Evolutionary conservation across 768 basidiomycete genomes (phyloP).

Genomic region (Dioszegia crocea): DNA sequence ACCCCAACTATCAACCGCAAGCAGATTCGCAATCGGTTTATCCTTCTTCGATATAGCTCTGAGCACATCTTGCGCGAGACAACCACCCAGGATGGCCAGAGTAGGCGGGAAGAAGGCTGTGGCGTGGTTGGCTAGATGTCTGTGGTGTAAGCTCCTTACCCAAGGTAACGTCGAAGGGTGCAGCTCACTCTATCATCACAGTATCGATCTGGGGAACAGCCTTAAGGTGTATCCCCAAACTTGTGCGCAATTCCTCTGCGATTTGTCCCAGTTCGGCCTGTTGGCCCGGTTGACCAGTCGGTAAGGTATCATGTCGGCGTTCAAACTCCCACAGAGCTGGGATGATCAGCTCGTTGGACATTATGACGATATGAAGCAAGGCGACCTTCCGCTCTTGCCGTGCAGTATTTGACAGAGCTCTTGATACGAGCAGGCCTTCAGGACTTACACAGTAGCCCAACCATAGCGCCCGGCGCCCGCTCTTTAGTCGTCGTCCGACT

Average conservation of each 20-base stretch:
- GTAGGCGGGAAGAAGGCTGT: slow-evolving; percentile 84
- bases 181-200: slow-evolving; percentile 61
- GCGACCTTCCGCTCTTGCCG: too few species aligned
- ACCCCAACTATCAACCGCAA: slow-evolving; percentile 64
- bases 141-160: slow-evolving; percentile 46
- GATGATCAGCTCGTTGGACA: neutral
- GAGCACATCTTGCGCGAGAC: slow-evolving; percentile 90
- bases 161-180: neutral
- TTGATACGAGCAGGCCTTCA: neutral
- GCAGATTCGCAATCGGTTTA: slow-evolving; percentile 86
- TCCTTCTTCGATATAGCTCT: slow-evolving; percentile 87
- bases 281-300: slow-evolving; percentile 54
- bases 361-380: too few species aligned
- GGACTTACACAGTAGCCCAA: slow-evolving; percentile 65
- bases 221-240: slow-evolving; percentile 61
- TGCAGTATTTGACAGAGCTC: too few species aligned
- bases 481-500: slow-evolving; percentile 75
- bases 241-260: slow-evolving; percentile 60
- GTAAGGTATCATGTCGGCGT: slow-evolving; percentile 59
- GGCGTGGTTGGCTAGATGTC: slow-evolving; percentile 67
- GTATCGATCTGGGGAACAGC: slow-evolving; percentile 51
- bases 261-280: slow-evolving; percentile 62
- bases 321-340: slow-evolving; percentile 83
- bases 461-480: slow-evolving; percentile 69
- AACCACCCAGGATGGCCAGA: slow-evolving; percentile 89